Base-by-base conservation (phyloP, 2,329 filamentous ascomycete species). In the Fusarium globosum region DNA sequence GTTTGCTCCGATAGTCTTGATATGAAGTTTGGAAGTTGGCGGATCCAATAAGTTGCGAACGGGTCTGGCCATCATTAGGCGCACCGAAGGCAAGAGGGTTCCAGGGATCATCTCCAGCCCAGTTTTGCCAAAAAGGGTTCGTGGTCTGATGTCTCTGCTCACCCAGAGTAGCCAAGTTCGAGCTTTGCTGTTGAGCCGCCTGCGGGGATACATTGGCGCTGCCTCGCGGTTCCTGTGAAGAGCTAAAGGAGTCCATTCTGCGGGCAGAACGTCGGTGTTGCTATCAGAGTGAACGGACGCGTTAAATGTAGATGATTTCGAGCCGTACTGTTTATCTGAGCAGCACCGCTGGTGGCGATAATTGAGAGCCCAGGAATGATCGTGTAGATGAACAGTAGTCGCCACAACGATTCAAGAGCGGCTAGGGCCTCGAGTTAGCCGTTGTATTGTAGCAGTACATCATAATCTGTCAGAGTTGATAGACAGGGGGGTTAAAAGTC, bases 61-160 rank as follows among this genome's bases (percentile, higher is more conserved):
- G 76, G 69, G 81, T 74, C 64, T 81, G 81, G n/a, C 56, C 51
- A 30, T 72, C 69, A 33, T 60, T 55, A 43, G 74, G 43, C 7
- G 58, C 15, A 23, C 55, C 64, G n/a, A 80, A 76, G 28, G 81
- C 76, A 21, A 81, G 79, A n/a, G 82, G 83, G 26, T 81, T 78
- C 85, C 85, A 88, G 57, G 86, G 86, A 13, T 79, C 83, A 73
- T 86, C 81, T 71, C 82, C 80, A 51, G 53, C 15, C 71, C 71
- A 73, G 43, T 43, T 61, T 23, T 43, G 58, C 49, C 65, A 73
- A 26, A 67, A 48, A 6, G 71, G 26, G 35, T 41, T 58, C 56
- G 43, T 23, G 16, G 61, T n/a, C n/a, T 68, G 67, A 11, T 56
- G 28, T 28, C 55, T 73, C 35, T 60, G 21, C 20, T 61, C 67